phyloP scores from a whole-genome alignment of 306 rosid genomes.

The Casuarina glauca region DNA sequence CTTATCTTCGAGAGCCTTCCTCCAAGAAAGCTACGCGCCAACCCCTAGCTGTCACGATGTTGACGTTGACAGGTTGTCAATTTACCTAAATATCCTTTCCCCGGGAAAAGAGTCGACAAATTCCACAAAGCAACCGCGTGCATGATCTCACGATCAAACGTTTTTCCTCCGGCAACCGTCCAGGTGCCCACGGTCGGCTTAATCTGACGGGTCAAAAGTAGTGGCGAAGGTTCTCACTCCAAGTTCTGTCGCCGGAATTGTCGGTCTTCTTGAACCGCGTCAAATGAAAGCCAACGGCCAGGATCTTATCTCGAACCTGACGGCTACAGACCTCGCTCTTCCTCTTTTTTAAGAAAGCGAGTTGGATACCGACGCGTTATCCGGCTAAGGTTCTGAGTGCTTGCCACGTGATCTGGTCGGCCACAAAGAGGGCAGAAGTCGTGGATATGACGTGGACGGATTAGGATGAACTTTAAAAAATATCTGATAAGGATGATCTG shows the following conservation, averaged over 20 bases:
- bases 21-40: constrained; percentile 2
- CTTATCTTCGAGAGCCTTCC: constrained; percentile 41
- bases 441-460: constrained; percentile 25
- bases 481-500: no score
- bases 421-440: background rate
- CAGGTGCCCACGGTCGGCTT: background rate
- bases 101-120: background rate
- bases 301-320: background rate
- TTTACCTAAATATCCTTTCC: background rate
- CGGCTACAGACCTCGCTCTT: no score
- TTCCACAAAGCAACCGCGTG: background rate
- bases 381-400: background rate
- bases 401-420: constrained; percentile 3
- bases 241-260: background rate
- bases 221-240: background rate
- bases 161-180: background rate
- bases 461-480: background rate
- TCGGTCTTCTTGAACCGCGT: background rate
- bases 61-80: constrained; percentile 25
- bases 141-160: background rate
- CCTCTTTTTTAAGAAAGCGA: no score
- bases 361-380: constrained; percentile 16
- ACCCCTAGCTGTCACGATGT: background rate
- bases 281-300: background rate
- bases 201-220: background rate